A percentile compares a stretch with the other conserved stretches of the same genome.
Conservation (phyloP, 345 rosid species). For the Nasturtium officinale region DNA sequence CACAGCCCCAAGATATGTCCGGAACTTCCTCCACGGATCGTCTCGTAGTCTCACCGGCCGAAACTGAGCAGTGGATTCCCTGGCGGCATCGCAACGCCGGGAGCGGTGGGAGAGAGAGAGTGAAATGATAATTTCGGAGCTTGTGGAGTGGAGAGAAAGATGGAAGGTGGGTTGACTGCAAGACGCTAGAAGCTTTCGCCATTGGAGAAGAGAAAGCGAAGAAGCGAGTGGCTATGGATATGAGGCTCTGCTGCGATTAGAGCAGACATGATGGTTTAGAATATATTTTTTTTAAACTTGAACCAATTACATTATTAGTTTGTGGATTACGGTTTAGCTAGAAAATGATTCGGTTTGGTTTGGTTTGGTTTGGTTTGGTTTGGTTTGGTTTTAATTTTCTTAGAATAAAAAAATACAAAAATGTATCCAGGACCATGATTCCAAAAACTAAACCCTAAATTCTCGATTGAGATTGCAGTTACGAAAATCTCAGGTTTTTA, state of each 20-base stretch:
- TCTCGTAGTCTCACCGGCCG: slow-evolving; percentile 49
- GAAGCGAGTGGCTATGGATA: slow-evolving; percentile 31
- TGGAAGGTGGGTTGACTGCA: slow-evolving; percentile 57
- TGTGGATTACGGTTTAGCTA: slow-evolving; percentile 25
- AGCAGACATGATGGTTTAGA: not conserved
- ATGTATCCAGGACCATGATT: slow-evolving; percentile 1
- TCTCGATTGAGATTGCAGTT: not conserved
- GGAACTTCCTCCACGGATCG: slow-evolving; percentile 41
- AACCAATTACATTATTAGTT: not conserved
- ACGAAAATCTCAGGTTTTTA: slow-evolving; percentile 9
- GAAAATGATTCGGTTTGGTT: not conserved
- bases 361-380: slow-evolving; percentile 1
- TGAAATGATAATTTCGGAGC: slow-evolving; percentile 10
- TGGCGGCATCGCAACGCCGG: slow-evolving; percentile 32
- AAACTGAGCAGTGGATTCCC: slow-evolving; percentile 55
- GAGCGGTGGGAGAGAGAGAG: slow-evolving; percentile 27
- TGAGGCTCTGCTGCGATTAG: slow-evolving; percentile 11
- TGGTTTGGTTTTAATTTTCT: not conserved
- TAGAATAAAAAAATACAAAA: not conserved
- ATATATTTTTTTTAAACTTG: not conserved
- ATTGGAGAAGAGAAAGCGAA: slow-evolving; percentile 40
- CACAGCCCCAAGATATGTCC: slow-evolving; percentile 70
- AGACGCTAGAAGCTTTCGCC: slow-evolving; percentile 64
- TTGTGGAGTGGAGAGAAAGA: slow-evolving; percentile 49
- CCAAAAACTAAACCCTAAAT: slow-evolving; percentile 35